Conservation (phyloP, 768 basidiomycete genomes). For the Podaxis sp. region DNA sequence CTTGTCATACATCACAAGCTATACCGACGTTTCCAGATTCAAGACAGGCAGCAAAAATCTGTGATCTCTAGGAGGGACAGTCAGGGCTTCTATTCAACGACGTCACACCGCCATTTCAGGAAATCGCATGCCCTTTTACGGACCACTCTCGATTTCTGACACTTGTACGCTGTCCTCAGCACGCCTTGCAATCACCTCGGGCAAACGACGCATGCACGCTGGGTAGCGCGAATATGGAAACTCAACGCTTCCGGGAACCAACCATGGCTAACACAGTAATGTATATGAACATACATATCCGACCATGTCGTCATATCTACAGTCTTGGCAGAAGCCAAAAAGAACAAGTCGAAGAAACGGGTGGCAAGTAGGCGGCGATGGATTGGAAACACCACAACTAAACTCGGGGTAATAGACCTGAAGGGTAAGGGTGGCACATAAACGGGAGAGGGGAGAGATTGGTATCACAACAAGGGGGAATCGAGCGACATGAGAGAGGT, state of each 20-base stretch:
- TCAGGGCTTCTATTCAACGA: not conserved
- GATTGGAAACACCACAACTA: not conserved
- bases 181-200: not conserved
- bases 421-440: not conserved
- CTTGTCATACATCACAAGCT: not conserved
- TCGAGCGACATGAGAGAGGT: not conserved
- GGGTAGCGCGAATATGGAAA: not conserved
- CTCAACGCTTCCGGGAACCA: not conserved
- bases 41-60: not conserved
- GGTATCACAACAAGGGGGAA: constrained; percentile 2
- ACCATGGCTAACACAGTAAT: not conserved
- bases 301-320: not conserved
- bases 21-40: not conserved
- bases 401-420: constrained; percentile 7
- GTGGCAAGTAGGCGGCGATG: not conserved
- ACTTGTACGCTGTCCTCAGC: not conserved
- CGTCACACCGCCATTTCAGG: constrained; percentile 8
- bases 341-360: not conserved
- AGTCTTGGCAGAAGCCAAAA: not conserved
- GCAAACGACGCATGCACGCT: not conserved
- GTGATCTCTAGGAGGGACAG: not conserved
- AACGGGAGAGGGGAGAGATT: not conserved
- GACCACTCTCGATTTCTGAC: not conserved
- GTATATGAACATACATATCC: constrained; percentile 2
- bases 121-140: constrained; percentile 8